These are phyloP conservation scores for Pseudognaphalium luteoalbum DNA, from an alignment of 129 eudicot genomes.

Conservation along the genomic window DNA sequence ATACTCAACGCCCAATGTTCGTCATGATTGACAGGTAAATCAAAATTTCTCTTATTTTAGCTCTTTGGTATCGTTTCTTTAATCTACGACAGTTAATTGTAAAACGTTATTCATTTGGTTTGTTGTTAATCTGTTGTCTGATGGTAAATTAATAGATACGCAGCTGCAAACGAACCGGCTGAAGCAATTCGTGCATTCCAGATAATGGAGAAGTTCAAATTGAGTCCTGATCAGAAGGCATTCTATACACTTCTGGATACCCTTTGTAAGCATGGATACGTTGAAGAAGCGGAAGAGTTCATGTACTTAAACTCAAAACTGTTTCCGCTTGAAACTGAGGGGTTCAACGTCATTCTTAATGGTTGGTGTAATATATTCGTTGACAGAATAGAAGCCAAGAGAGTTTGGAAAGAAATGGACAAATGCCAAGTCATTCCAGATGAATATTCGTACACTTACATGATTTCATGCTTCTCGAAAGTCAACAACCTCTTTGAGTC, in stretches of 20 bases:
- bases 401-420: constrained; percentile 96
- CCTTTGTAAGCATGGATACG: constrained; percentile 67
- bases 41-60: neutral
- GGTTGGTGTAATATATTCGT: constrained; percentile 71
- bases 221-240: constrained; percentile 66
- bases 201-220: constrained; percentile 65
- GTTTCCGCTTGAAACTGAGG: constrained; percentile 76
- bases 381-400: constrained; percentile 74
- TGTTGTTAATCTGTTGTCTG: neutral
- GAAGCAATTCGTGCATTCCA: constrained; percentile 82
- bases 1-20: constrained; percentile 67
- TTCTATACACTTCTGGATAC: constrained; percentile 52
- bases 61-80: neutral
- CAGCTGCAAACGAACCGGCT: constrained; percentile 57
- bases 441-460: constrained; percentile 60
- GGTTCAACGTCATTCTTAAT: constrained; percentile 82
- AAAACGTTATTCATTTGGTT: neutral
- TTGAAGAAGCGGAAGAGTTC: constrained; percentile 95
- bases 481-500: constrained; percentile 82
- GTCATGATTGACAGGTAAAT: constrained; percentile 76
- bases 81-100: neutral
- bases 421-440: constrained; percentile 64
- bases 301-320: constrained; percentile 70
- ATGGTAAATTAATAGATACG: constrained; percentile 52
- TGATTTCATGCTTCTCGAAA: constrained; percentile 85